phyloP scores from a whole-genome alignment of 2,329 filamentous ascomycete genomes.

The Dactylellina parvicollis region DNA sequence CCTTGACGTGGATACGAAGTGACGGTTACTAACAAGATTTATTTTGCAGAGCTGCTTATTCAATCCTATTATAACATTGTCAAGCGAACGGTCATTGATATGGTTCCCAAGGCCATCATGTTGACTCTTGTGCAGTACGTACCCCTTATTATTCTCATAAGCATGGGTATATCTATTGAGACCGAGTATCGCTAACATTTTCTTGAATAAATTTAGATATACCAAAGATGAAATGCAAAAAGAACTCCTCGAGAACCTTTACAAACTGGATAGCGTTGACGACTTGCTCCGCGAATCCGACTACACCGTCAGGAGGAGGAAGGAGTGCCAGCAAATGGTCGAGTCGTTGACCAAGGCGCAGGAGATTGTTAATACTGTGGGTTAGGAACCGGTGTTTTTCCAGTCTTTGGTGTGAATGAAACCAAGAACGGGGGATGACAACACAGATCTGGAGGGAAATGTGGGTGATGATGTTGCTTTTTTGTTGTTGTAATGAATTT shows the following conservation, averaged over 20 bases:
- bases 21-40: slow-evolving; percentile 24
- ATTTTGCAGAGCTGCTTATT: slow-evolving; percentile 81
- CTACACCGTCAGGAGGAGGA: slow-evolving; percentile 91
- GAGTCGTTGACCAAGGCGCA: slow-evolving; percentile 88
- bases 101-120: slow-evolving; percentile 99
- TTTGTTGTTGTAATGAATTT: slow-evolving; percentile 30
- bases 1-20: not conserved
- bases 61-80: slow-evolving; percentile 98
- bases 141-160: not conserved
- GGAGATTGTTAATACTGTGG: slow-evolving; percentile 82
- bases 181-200: slow-evolving; percentile 16
- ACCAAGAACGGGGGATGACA: too few relatives aligned
- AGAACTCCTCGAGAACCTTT: slow-evolving; percentile 97
- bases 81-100: slow-evolving; percentile 97
- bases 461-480: not conserved
- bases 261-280: slow-evolving; percentile 87
- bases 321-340: slow-evolving; percentile 99
- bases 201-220: slow-evolving; percentile 68
- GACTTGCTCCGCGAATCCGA: slow-evolving; percentile 97
- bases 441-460: too few relatives aligned
- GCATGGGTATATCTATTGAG: not conserved
- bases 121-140: slow-evolving; percentile 92
- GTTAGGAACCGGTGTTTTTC: slow-evolving; percentile 41
- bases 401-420: not conserved
- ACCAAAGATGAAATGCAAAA: slow-evolving; percentile 99